Evolutionary conservation across 257 asterid species (phyloP), one percentile per base, ranked within the genome.

Genomic region (Ilex aquifolium): DNA sequence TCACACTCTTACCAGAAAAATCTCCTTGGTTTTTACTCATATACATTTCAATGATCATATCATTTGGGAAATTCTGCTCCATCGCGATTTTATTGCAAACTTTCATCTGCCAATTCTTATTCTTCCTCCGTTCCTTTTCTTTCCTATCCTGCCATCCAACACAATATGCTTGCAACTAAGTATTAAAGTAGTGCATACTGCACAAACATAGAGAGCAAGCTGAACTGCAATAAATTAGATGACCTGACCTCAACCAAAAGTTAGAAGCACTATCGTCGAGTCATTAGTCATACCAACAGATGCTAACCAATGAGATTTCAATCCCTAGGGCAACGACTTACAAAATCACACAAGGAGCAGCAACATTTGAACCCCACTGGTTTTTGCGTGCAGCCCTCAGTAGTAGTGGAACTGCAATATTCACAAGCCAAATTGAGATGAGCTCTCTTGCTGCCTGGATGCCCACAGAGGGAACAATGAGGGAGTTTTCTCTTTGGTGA

Each of bases 401-500:
- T 86, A 51, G 73, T 53, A 15, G 64, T 74, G 58, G 83, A 70
- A 72, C 70, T 66, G 84, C 99, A 93, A 72, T 62, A 32, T 63
- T 82, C 78, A 66, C 96, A 93, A 72, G 90, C 73, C 71, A 76
- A 71, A 79, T 75, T 85, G 70, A 78, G 74, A 77, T 93, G 99
- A 76, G 79, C 68, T 77, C 74, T 85, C 77, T 87, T 93, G 76
- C 80, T 90, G 57, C 99, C 97, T 1, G 92, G 97, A 74, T 90
- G 97, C 53, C 99, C 99, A 73, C 99, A 93, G 48, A 75, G 72
- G 10, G 99, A 85, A 76, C 99, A 93, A 74, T 93, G 99, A 66
- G 85, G 82, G 48, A 62, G 16, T 69, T 85, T 92, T 40, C 72
- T 65, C 70, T 78, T 85, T 31, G 59, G 74, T 44, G 85, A 77